These are phyloP conservation scores for Apiotrichum gracile DNA, from an alignment of 1,284 basidiomycete species.

Conservation along the genomic window DNA sequence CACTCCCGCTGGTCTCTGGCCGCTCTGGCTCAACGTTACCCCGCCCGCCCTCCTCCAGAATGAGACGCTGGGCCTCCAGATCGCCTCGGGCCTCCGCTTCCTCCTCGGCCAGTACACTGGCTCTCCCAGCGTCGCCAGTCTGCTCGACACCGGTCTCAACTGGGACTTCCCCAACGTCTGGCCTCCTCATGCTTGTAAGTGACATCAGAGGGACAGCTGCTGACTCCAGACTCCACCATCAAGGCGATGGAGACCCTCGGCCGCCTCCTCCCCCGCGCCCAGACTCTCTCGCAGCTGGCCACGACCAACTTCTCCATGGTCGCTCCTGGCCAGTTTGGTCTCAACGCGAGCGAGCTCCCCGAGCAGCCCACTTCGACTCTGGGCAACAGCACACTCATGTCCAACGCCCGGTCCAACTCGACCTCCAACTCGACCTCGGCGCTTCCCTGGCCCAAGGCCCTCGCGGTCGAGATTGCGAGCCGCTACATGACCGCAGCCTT, in stretches of 20 bases:
- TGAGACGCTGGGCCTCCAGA: conserved; percentile 57
- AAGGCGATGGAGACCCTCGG: conserved; percentile 60
- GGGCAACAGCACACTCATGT: conserved; percentile 52
- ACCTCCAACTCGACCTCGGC: too few relatives aligned
- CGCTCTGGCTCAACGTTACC: conserved; percentile 78
- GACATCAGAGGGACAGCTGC: neutral
- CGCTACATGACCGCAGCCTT: conserved; percentile 74
- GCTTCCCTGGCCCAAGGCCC: conserved; percentile 47
- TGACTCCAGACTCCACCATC: conserved; percentile 58
- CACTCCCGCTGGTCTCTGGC: conserved; percentile 70
- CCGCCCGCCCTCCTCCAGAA: conserved; percentile 62
- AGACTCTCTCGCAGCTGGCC: neutral
- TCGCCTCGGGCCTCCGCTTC: conserved; percentile 67
- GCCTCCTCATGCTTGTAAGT: conserved; percentile 69
- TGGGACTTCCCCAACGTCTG: conserved; percentile 55
- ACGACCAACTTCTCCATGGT: conserved; percentile 48
- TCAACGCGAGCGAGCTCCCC: conserved; percentile 62
- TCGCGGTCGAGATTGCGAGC: conserved; percentile 57
- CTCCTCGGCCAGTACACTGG: conserved; percentile 79
- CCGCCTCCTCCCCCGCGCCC: conserved; percentile 28
- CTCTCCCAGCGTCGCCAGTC: conserved; percentile 60
- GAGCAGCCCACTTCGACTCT: conserved; percentile 55
- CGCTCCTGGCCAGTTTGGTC: conserved; percentile 65
- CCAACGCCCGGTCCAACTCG: too few relatives aligned
- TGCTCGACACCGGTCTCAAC: conserved; percentile 70